phyloP scores from a whole-genome alignment of 768 basidiomycete genomes.

The Mycena olivaceomarginata region DNA sequence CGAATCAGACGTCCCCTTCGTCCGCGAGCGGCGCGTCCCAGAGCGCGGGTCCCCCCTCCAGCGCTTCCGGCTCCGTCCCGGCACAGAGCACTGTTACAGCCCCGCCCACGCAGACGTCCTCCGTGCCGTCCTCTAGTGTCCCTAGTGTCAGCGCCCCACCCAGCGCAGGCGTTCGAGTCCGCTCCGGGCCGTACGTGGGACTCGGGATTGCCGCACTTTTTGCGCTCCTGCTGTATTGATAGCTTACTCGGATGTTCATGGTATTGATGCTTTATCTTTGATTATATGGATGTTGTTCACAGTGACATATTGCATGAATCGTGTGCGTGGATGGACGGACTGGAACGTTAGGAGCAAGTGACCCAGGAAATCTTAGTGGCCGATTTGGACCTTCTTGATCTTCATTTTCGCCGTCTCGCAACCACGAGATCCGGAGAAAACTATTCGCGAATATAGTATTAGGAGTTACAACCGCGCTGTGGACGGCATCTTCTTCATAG shows the following conservation, averaged over 20 bases:
- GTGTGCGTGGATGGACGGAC: no score
- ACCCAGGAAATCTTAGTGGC: no score
- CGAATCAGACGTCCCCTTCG: background rate
- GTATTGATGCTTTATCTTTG: background rate
- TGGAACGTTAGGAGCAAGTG: no score
- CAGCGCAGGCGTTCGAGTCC: slow-evolving; percentile 13
- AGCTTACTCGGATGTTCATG: background rate
- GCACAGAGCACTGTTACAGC: slow-evolving; percentile 28
- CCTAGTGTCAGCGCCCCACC: background rate
- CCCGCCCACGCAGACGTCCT: background rate
- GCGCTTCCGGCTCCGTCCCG: background rate
- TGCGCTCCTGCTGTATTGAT: background rate
- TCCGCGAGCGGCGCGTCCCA: background rate
- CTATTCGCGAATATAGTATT: background rate
- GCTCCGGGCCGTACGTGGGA: background rate
- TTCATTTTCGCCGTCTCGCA: no score
- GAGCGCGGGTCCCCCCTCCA: background rate
- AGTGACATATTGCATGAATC: no score
- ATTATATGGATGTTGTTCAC: background rate
- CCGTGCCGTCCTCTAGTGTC: background rate
- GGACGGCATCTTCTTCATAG: slow-evolving; percentile 80
- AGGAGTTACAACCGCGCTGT: slow-evolving; percentile 54
- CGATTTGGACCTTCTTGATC: no score
- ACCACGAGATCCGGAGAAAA: background rate
- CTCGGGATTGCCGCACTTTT: background rate